phyloP scores from a whole-genome alignment of 2,329 filamentous ascomycete genomes.

The Epicoccum nigrum region DNA sequence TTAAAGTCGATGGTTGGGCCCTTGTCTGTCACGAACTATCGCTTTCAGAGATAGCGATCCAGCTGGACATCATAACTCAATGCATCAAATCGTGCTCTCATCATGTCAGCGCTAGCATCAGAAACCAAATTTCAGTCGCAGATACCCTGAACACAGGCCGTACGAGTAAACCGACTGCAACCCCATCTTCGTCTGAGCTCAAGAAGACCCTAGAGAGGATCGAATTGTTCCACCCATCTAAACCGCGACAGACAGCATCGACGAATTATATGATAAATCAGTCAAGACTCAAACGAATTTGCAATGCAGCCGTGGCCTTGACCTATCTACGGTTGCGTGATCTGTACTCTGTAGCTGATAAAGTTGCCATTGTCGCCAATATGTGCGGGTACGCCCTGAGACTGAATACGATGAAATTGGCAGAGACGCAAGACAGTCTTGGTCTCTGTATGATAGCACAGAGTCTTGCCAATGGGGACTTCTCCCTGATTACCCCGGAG shows the following conservation, averaged over 20 bases:
- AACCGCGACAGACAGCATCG: neutral
- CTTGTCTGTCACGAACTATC: constrained; percentile 1
- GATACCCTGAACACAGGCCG: neutral
- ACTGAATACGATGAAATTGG: neutral
- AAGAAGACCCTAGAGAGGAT: neutral
- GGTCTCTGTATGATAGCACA: neutral
- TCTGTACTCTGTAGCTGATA: neutral
- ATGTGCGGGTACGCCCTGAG: neutral
- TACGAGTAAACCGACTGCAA: too few relatives aligned
- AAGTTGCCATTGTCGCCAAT: neutral
- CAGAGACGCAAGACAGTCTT: neutral
- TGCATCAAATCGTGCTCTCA: neutral
- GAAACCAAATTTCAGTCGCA: neutral
- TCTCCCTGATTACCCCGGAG: neutral
- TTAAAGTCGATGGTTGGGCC: neutral
- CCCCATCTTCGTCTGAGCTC: neutral
- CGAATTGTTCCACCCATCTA: neutral
- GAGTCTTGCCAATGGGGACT: neutral
- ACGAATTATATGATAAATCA: neutral
- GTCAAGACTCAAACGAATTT: neutral
- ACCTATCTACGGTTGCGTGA: neutral
- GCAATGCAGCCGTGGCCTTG: neutral
- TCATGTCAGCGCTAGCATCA: neutral
- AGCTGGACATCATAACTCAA: neutral
- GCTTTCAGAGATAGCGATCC: neutral